Evolutionary conservation across 202 grass and related monocot genomes (phyloP).

Genomic region (Sporobolus alterniflorus): DNA sequence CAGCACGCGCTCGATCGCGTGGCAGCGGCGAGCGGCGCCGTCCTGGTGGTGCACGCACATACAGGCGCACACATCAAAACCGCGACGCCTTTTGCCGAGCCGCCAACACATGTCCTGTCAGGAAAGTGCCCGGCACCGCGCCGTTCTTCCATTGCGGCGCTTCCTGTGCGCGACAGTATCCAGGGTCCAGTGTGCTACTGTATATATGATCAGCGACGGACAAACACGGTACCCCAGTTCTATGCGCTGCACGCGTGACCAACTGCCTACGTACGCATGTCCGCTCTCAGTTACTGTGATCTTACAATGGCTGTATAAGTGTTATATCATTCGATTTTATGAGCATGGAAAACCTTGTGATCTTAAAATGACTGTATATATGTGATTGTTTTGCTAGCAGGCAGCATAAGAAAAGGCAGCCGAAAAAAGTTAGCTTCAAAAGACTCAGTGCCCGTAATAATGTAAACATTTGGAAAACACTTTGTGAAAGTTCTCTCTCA

Average conservation of each 20-base stretch:
- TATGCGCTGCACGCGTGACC: not conserved
- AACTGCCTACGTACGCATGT: not conserved
- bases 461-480: too few species aligned
- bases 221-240: not conserved
- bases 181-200: not conserved
- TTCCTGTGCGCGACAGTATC: not conserved
- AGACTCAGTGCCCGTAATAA: too few species aligned
- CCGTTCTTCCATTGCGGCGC: not conserved
- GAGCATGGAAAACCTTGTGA: too few species aligned
- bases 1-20: not conserved
- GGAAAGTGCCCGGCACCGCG: not conserved
- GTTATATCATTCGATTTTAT: too few species aligned
- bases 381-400: too few species aligned
- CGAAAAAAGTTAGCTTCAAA: not conserved
- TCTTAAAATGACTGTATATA: too few species aligned
- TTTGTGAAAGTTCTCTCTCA: too few species aligned
- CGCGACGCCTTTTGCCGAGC: not conserved
- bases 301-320: too few species aligned
- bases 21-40: not conserved
- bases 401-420: not conserved
- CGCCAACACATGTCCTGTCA: not conserved
- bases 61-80: not conserved
- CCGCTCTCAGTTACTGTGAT: too few species aligned
- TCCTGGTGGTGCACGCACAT: not conserved
- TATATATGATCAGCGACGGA: not conserved